Conservation (phyloP, 805 yeast genomes). For the Candida andamanensis region DNA sequence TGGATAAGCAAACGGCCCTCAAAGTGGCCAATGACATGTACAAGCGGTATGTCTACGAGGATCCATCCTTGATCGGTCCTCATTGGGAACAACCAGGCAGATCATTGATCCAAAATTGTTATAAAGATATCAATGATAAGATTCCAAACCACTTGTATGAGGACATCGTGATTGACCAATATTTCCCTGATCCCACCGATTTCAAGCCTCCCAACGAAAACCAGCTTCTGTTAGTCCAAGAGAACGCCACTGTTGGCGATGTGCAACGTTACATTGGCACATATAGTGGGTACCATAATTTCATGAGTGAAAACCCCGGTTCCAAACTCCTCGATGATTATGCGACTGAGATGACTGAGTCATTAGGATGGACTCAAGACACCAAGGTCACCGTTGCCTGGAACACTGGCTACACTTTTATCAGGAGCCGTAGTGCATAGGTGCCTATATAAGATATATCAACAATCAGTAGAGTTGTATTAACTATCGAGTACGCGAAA, state of each 20-base stretch:
- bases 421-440: no score
- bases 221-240: conserved; percentile 26
- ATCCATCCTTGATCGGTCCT: conserved; percentile 48
- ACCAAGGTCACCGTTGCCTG: conserved; percentile 41
- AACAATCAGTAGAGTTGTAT: no score
- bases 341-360: conserved; percentile 30
- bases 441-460: no score
- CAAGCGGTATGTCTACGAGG: conserved; percentile 38
- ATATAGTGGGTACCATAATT: conserved; percentile 64
- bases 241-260: conserved; percentile 38
- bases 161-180: conserved; percentile 29
- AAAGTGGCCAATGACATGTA: conserved; percentile 23
- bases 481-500: no score
- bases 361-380: conserved; percentile 43
- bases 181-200: conserved; percentile 14
- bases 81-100: conserved; percentile 90
- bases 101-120: conserved; percentile 40
- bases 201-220: conserved; percentile 12
- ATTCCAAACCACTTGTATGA: conserved; percentile 39
- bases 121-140: conserved; percentile 36
- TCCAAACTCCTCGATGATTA: conserved; percentile 31
- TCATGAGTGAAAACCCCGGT: conserved; percentile 35
- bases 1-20: conserved; percentile 11
- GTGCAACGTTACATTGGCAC: conserved; percentile 56
- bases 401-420: conserved; percentile 48